These are phyloP conservation scores for Populus alba DNA, from an alignment of 345 rosid species.

Conservation along the genomic window DNA sequence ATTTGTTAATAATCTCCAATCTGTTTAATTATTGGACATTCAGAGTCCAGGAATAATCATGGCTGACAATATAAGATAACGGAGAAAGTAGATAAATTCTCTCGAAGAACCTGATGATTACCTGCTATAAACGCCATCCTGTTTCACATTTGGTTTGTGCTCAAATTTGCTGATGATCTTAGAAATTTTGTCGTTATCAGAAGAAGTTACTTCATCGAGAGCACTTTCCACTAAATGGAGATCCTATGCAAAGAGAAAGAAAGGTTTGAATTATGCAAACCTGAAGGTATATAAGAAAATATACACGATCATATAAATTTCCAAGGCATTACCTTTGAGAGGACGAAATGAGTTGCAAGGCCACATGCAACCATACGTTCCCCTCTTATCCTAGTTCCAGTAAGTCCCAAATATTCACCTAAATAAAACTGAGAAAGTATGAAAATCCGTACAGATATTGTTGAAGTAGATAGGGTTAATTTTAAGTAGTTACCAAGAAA, in stretches of 20 bases:
- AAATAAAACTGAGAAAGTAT: not conserved
- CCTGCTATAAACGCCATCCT: conserved; percentile 18
- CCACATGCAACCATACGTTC: conserved; percentile 35
- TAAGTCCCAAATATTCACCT: conserved; percentile 34
- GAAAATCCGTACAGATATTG: not conserved
- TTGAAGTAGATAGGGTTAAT: not conserved
- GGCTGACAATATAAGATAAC: not conserved
- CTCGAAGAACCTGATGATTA: not conserved
- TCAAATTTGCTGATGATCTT: conserved; percentile 12
- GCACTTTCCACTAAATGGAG: conserved; percentile 8
- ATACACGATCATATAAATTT: not conserved
- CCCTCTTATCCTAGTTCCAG: conserved; percentile 28
- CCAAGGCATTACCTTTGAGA: conserved; percentile 17
- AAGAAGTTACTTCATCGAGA: not conserved
- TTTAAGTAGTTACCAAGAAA: conserved; percentile 14
- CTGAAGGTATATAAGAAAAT: not conserved
- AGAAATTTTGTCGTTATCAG: not conserved
- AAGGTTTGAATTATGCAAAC: not conserved
- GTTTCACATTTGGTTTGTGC: conserved; percentile 2
- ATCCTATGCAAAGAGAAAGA: not conserved
- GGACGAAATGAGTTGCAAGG: conserved; percentile 34
- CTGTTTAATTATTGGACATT: not conserved
- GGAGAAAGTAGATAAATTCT: not conserved
- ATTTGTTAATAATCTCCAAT: conserved; percentile 19
- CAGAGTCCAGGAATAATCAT: not conserved